Evolutionary conservation across 352 stramenopile genomes (phyloP).

Genomic region (Phytopythium helicoides): DNA sequence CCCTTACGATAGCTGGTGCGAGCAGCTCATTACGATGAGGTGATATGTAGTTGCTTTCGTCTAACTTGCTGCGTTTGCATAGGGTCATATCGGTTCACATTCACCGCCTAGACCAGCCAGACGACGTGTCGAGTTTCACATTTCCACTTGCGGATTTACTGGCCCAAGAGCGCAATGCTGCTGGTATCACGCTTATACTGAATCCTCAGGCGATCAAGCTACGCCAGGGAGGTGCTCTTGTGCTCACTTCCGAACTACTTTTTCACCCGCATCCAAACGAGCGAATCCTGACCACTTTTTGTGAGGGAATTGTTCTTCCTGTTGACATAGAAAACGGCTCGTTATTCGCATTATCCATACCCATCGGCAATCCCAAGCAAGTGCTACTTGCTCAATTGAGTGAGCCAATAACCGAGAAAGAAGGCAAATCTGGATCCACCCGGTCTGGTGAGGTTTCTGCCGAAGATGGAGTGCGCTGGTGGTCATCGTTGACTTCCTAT

Average conservation of each 20-base stretch:
- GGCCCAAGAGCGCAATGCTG: not conserved
- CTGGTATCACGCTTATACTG: conserved; percentile 25
- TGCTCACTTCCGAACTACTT: conserved; percentile 35
- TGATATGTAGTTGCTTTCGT: too few species aligned
- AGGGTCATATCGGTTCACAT: conserved; percentile 36
- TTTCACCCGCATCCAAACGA: conserved; percentile 23
- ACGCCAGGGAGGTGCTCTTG: conserved; percentile 22
- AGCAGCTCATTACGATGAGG: too few species aligned
- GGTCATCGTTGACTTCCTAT: conserved; percentile 32
- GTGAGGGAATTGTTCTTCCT: not conserved
- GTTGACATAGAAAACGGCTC: not conserved
- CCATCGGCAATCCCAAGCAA: not conserved
- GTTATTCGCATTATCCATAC: not conserved
- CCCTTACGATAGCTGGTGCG: conserved; percentile 25
- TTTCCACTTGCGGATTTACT: conserved; percentile 25
- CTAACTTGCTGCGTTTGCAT: not conserved
- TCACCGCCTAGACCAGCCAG: conserved; percentile 17
- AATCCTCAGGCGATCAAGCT: conserved; percentile 22
- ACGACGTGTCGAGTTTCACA: conserved; percentile 28
- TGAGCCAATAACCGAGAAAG: not conserved
- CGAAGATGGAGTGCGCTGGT: conserved; percentile 35
- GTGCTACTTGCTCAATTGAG: conserved; percentile 3
- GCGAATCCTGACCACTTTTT: too few species aligned
- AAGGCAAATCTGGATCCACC: not conserved
- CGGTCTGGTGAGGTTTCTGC: not conserved